Evolutionary conservation across 305 asterid species (phyloP).

Genomic region (Solanum hybrid): DNA sequence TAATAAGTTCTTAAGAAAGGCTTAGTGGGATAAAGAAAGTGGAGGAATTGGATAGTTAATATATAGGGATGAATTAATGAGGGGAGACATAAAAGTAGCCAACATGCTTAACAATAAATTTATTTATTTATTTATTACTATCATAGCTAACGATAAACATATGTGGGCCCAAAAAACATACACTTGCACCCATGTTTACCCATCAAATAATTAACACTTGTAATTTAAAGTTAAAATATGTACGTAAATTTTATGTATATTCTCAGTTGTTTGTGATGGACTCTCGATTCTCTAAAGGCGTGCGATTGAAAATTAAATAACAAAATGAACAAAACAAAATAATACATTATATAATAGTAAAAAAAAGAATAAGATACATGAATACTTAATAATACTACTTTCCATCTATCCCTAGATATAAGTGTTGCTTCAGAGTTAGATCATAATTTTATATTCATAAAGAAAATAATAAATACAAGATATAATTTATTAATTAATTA

Average conservation of each 20-base stretch:
- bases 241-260: too few species aligned
- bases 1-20: not conserved
- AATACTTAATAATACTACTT: not conserved
- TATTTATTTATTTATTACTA: not conserved
- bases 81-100: not conserved
- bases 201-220: not conserved
- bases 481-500: not conserved
- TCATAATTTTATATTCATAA: not conserved
- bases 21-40: not conserved
- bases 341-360: too few species aligned
- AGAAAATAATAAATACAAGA: not conserved
- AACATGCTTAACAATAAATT: not conserved
- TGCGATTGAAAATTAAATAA: not conserved
- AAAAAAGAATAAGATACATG: not conserved
- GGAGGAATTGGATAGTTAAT: not conserved
- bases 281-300: rapidly evolving
- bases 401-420: too few species aligned
- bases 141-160: not conserved
- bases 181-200: not conserved
- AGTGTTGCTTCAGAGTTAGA: not conserved
- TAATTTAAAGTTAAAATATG: not conserved
- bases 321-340: not conserved
- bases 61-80: not conserved
- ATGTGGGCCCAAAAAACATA: not conserved
- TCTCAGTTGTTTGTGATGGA: not conserved